Conservation (phyloP, 2,329 filamentous ascomycete species). For the Microcyclospora pomicola region DNA sequence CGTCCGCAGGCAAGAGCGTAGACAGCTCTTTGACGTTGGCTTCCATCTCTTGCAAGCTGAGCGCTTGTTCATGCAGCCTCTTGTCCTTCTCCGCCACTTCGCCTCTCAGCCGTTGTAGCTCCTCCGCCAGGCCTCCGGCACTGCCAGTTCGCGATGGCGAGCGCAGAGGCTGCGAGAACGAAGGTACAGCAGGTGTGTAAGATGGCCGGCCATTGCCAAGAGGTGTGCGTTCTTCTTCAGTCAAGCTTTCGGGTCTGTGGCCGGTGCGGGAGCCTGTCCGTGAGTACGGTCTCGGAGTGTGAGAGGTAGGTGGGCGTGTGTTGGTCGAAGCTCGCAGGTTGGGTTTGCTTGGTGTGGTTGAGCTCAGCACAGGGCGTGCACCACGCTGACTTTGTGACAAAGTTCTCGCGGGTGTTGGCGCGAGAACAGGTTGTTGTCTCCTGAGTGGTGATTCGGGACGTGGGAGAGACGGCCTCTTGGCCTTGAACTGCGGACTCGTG, state of each 20-base stretch:
- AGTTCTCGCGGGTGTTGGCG: constrained; percentile 43
- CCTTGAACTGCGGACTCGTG: constrained; percentile 57
- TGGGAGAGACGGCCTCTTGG: constrained; percentile 62
- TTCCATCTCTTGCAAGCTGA: constrained; percentile 80
- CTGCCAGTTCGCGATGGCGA: constrained; percentile 25
- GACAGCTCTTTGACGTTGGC: constrained; percentile 70
- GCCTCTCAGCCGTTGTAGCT: constrained; percentile 56
- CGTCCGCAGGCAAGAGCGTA: constrained; percentile 47
- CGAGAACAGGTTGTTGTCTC: constrained; percentile 47
- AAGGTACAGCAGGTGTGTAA: constrained; percentile 26
- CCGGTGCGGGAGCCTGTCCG: constrained; percentile 34
- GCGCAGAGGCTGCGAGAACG: constrained; percentile 20
- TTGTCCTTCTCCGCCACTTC: constrained; percentile 73
- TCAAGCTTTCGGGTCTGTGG: constrained; percentile 27
- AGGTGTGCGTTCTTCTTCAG: constrained; percentile 22
- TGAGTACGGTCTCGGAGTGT: constrained; percentile 32
- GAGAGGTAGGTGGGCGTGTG: constrained; percentile 27
- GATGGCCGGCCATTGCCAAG: constrained; percentile 24
- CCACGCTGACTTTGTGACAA: constrained; percentile 38
- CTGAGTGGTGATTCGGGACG: constrained; percentile 71
- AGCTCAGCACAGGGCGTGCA: constrained; percentile 32
- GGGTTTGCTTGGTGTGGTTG: constrained; percentile 15
- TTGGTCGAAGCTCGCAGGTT: constrained; percentile 38
- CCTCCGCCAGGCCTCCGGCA: constrained; percentile 39
- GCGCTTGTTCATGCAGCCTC: constrained; percentile 77